Base-by-base conservation (phyloP, 1,139 yeast genomes). In the Candida frijolesensis region DNA sequence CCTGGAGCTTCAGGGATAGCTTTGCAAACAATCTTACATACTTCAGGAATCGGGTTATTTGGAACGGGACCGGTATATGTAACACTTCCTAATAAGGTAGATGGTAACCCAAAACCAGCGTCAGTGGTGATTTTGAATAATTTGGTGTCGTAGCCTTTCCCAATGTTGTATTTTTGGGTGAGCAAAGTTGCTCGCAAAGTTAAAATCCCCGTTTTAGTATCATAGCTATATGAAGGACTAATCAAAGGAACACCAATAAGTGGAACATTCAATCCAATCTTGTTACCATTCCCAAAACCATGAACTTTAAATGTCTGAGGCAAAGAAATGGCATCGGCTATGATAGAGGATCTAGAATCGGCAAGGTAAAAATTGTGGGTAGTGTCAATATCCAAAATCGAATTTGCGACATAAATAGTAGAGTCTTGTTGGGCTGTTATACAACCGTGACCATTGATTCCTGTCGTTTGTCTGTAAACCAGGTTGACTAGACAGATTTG, bases 221-320 rank as follows among this genome's bases (percentile, higher is more conserved):
- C 47, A 46, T 66, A 65, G 4, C 41, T 8, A 35, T 14, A 55
- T 16, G 48, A 44, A 7, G 60, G 47, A 25, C 43, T 38, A 12
- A 16, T 19, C 57, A 39, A 25, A 12, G 15, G 8, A 33, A 22
- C 7, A 7, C 15, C 35, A 3, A 6, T 16, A 42, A 66, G 53
- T 8, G 67, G 54, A 29, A 56, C 22, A 44, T 52, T 56, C 16
- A 68, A 42, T 44, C 66, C 69, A 46, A 71, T 59, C n/a, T 52
- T 50, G 47, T 71, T 71, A 5, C 70, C 67, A 49, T 58, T 58
- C 48, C 75, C 75, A 49, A 62, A 70, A 34, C 73, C 74, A 29
- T 63, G 63, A 22, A 71, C 72, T 2, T 53, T 62, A 52, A 60
- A 63, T 5, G 67, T 64, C 50, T 58, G 64, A 25, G 60, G 30